Base-by-base conservation (phyloP, 306 rosid species). In the Dalbergia oliveri region DNA sequence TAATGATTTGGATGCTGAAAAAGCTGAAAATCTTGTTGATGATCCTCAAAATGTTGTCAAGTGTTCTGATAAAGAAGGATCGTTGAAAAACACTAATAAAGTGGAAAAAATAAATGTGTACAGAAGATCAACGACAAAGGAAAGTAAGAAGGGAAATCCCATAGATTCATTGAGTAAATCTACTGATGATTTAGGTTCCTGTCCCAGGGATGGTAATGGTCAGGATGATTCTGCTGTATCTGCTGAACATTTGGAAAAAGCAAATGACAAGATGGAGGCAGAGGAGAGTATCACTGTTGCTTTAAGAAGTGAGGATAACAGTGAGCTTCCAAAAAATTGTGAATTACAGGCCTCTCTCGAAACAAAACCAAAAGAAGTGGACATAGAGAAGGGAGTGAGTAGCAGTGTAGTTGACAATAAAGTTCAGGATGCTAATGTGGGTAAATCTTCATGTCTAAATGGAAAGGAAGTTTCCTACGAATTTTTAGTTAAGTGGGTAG, bases 401-500 rank as follows among this genome's bases (percentile, higher is more conserved):
- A 79, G 82, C 84, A 66, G 69, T 77, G 75, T 81, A 12, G 13
- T 12, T 76, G 88, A 88, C 69, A 81, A 84, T 72, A 88, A 89
- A 83, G 86, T 73, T 84, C 88, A 79, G 80, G 87, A 84, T 73
- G 84, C 91, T 76, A 78, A 86, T 16, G 63, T 78, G 63, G 87
- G 81, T 78, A 92, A 86, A 81, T 56, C 87, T 84, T 67, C 88
- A 50, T 68, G 83, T 85, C 86, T 64, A 84, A 87, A 83, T 44
- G 80, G 82, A 77, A 91, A 85, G 81, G 75, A 61, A 53, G 72
- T 87, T 68, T 75, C 65, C 53, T 89, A 79, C 87, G 99, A 93
- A 53, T 91, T 89, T 84, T 84, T 93, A 78, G 93, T 96, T 39
- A 96, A 96, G 88, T 96, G 99, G 99, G 97, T 85, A 26, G 99